Evolutionary conservation across 345 rosid species (phyloP).

Genomic region (Lepidium sativum): DNA sequence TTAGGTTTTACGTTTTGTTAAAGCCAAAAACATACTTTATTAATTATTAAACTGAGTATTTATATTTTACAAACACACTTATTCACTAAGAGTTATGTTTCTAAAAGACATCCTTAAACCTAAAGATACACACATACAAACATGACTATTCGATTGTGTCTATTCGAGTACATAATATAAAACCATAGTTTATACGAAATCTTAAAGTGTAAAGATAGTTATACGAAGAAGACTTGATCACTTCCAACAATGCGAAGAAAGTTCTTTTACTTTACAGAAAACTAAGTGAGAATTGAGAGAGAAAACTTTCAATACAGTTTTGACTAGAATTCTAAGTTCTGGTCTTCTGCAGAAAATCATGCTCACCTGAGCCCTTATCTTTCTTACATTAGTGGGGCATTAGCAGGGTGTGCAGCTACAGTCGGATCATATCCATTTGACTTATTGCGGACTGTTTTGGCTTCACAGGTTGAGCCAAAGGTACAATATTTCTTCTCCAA

Average conservation of each 20-base stretch:
- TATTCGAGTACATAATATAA: no score
- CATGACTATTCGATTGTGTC: no score
- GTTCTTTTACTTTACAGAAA: neutral
- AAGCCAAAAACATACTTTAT: no score
- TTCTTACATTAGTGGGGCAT: neutral
- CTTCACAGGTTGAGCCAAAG: slow-evolving; percentile 11
- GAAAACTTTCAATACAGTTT: neutral
- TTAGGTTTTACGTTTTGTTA: no score
- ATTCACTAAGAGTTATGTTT: no score
- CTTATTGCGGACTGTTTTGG: slow-evolving; percentile 4
- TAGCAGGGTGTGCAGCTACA: slow-evolving; percentile 7
- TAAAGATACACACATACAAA: no score
- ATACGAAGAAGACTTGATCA: no score
- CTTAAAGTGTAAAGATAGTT: no score
- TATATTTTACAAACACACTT: no score
- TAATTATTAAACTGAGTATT: no score
- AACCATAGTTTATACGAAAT: no score
- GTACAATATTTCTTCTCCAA: neutral
- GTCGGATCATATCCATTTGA: neutral
- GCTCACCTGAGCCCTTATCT: slow-evolving; percentile 2
- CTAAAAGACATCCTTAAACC: no score
- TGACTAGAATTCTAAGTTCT: neutral
- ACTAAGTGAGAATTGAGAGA: neutral
- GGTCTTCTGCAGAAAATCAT: neutral
- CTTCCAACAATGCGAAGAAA: neutral